These are phyloP conservation scores for Rhytidiadelphus loreus DNA, from an alignment of 225 moss, liverwort and hornwort genomes.

Conservation along the genomic window DNA sequence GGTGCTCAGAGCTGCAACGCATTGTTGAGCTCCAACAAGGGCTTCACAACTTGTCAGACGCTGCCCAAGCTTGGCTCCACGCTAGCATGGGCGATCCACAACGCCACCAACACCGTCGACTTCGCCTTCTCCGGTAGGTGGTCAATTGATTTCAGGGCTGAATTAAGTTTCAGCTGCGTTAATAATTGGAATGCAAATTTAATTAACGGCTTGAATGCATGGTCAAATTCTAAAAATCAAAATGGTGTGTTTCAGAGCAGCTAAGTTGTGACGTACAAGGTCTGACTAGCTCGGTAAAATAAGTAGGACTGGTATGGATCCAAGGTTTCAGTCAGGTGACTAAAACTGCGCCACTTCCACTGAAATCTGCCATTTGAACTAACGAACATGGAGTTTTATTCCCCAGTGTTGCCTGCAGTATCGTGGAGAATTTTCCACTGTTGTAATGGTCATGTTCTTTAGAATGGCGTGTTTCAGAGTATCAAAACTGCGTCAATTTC, in stretches of 20 bases:
- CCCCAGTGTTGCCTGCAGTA: neutral
- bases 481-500: neutral
- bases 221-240: neutral
- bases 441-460: neutral
- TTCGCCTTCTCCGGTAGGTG: slow-evolving; percentile 47
- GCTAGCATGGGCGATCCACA: slow-evolving; percentile 53
- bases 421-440: neutral
- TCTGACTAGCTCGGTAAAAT: neutral
- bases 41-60: slow-evolving; percentile 24
- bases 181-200: neutral
- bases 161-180: neutral
- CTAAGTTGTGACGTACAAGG: neutral
- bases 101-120: slow-evolving; percentile 27
- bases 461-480: neutral
- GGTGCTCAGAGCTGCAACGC: slow-evolving; percentile 1
- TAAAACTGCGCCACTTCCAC: neutral
- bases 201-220: neutral
- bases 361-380: neutral
- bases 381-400: neutral
- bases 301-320: too few species aligned
- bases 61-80: slow-evolving; percentile 27
- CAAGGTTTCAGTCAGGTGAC: neutral
- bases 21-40: slow-evolving; percentile 4
- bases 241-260: neutral
- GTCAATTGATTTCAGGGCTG: neutral